These are phyloP conservation scores for Podospora bellae-mahoneyi DNA, from an alignment of 495 filamentous ascomycete genomes.

Conservation along the genomic window DNA sequence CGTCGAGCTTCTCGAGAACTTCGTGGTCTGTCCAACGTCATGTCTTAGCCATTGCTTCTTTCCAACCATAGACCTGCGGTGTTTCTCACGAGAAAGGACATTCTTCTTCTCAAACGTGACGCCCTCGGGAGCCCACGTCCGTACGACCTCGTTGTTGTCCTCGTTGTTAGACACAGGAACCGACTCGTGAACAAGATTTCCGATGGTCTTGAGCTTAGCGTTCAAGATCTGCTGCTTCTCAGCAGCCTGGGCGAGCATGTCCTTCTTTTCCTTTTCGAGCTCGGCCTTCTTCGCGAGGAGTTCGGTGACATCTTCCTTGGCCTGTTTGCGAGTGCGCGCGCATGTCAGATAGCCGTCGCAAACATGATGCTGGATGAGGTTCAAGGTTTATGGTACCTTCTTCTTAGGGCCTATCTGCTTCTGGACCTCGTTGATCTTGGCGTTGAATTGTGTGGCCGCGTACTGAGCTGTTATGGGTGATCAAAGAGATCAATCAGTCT, in stretches of 20 bases:
- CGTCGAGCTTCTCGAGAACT: slow-evolving; percentile 80
- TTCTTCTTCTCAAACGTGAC: slow-evolving; percentile 60
- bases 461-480: slow-evolving; percentile 51
- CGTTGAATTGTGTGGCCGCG: slow-evolving; percentile 70
- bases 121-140: slow-evolving; percentile 75
- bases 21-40: slow-evolving; percentile 68
- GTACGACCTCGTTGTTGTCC: slow-evolving; percentile 77
- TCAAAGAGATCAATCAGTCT: not conserved
- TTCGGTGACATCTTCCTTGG: slow-evolving; percentile 85
- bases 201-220: slow-evolving; percentile 76
- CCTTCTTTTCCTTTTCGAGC: slow-evolving; percentile 76
- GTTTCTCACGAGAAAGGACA: slow-evolving; percentile 31
- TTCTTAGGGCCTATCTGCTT: slow-evolving; percentile 91
- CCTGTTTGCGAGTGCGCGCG: slow-evolving; percentile 41
- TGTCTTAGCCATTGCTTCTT: not conserved
- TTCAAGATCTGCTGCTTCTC: slow-evolving; percentile 68
- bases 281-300: slow-evolving; percentile 70
- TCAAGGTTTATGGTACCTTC: slow-evolving; percentile 56
- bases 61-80: slow-evolving; percentile 28
- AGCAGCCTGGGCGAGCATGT: slow-evolving; percentile 64
- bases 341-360: not conserved
- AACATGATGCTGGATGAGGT: not conserved
- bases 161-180: slow-evolving; percentile 92
- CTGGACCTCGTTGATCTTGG: slow-evolving; percentile 80
- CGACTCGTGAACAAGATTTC: slow-evolving; percentile 89